Evolutionary conservation across 1,139 yeast genomes (phyloP), one percentile per base, ranked within the genome.

Genomic region (Sugiyamaella grinbergsii): DNA sequence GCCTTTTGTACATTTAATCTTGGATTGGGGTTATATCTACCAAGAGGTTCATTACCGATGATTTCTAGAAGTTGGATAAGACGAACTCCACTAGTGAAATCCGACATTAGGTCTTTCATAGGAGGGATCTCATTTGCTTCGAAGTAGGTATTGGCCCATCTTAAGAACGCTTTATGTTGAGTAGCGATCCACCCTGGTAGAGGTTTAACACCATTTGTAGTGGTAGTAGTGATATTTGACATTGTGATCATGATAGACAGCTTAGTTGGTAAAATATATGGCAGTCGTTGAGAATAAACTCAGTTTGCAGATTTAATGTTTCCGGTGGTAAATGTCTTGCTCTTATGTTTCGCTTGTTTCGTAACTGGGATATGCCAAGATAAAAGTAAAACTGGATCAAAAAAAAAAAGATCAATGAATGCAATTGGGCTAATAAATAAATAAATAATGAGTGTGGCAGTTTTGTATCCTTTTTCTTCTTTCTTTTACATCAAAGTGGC

Each of bases 1-100:
- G 81, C 70, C 61, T 78, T 80, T 60, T 84, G 90, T 34, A 84
- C 71, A 49, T 77, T 73, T 53, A 80, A 72, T 34, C 68, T 72
- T 3, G 89, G 88, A 19, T 70, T 70, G 15, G 62, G 52, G 60
- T 66, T 64, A 56, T 68, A 71, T 38, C 66, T 62, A 10, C 76
- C 75, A 22, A 72, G 61, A 10, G 68, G 58, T 54, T 70, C 74
- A 36, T 65, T 65, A 46, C 73, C 72, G 24, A 72, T 68, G 53
- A 65, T 67, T 52, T 72, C 76, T 31, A 71, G 59, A 36, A 71
- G 60, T 54, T 68, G 71, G 44, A 70, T 67, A 24, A 71, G 60
- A 42, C 62, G 58, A 3, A 71, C 72, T 1, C 74, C 74, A 50
- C 64, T 60, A 5, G 64, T 53, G 36, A 71, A 59, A 53, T 70